phyloP scores from a whole-genome alignment of 257 asterid species.

The Gynochthodes officinalis region DNA sequence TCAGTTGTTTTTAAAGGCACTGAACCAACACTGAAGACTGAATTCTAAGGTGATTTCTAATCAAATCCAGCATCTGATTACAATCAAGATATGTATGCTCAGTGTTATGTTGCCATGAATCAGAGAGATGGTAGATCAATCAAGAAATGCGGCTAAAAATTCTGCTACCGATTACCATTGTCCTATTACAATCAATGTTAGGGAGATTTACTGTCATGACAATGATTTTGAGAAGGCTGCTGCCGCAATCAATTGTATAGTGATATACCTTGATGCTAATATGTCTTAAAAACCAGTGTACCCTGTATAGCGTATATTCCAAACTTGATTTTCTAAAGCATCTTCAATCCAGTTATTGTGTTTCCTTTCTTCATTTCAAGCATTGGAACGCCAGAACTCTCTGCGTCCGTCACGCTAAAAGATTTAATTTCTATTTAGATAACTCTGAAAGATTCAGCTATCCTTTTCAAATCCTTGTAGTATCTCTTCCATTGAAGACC shows the following conservation, averaged over 20 bases:
- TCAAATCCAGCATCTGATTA: not conserved
- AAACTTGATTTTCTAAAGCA: not conserved
- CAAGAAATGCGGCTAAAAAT: not conserved
- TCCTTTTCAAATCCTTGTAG: conserved; percentile 75
- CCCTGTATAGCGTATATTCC: not conserved
- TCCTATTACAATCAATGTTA: no score
- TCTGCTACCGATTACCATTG: not conserved
- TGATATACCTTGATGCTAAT: not conserved
- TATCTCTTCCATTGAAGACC: conserved; percentile 98
- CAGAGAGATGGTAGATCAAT: not conserved
- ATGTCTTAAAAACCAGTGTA: conserved; percentile 1
- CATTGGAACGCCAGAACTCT: not conserved
- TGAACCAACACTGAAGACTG: not conserved
- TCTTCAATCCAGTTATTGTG: not conserved
- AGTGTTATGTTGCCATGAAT: not conserved
- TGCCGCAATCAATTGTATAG: not conserved
- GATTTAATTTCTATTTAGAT: conserved; percentile 24
- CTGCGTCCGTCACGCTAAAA: not conserved
- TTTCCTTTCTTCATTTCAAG: not conserved
- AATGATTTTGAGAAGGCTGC: not conserved
- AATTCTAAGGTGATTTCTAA: not conserved
- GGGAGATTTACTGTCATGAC: not conserved
- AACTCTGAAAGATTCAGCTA: conserved; percentile 83
- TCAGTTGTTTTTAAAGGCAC: conserved; percentile 25
- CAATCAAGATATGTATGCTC: not conserved